Evolutionary conservation across 257 asterid genomes (phyloP), one percentile per base, ranked within the genome.

Genomic region (Cordia subcordata): DNA sequence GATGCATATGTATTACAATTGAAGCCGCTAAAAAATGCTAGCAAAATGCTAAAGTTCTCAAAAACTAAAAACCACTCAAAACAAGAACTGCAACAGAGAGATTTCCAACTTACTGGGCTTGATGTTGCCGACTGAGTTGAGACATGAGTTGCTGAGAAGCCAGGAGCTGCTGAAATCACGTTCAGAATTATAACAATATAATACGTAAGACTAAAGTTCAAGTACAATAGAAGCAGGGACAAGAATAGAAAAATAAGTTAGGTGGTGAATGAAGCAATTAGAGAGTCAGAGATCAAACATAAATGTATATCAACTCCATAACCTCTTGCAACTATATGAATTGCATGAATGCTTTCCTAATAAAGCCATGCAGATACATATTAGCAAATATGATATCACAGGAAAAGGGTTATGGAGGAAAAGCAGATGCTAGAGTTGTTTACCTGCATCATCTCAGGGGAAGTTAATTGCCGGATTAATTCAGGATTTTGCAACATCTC

Each of bases 401-500:
- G n/a, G n/a, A n/a, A n/a, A n/a, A 27, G 35, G 35, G 35, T 27
- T 27, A 6, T 27, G 35, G 35, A 27, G 35, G 35, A 27, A 27
- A 27, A 14, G 50, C 14, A 40, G n/a, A 46, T 27, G 13, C 20
- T 37, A 13, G 35, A 44, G 35, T 21, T 16, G 49, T 23, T 57
- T 79, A 82, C 88, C 83, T 79, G 83, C 72, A 74, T 64, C 32
- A 61, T 73, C 72, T 72, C 82, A 32, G 88, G 85, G 46, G 84
- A 74, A 56, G 73, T 64, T 62, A 81, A 49, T 54, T 72, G 80
- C 58, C 84, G 78, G 56, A 75, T 60, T 63, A 81, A 62, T 11
- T 81, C 84, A 64, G 87, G 84, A 63, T 77, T 81, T 64, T 75
- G 84, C 67, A 81, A 57, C 84, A 75, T 77, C 66, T 77, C 84